Evolutionary conservation across 2,329 filamentous ascomycete genomes (phyloP), one percentile per base, ranked within the genome.

Genomic region (Taxawa tesnikishii): DNA sequence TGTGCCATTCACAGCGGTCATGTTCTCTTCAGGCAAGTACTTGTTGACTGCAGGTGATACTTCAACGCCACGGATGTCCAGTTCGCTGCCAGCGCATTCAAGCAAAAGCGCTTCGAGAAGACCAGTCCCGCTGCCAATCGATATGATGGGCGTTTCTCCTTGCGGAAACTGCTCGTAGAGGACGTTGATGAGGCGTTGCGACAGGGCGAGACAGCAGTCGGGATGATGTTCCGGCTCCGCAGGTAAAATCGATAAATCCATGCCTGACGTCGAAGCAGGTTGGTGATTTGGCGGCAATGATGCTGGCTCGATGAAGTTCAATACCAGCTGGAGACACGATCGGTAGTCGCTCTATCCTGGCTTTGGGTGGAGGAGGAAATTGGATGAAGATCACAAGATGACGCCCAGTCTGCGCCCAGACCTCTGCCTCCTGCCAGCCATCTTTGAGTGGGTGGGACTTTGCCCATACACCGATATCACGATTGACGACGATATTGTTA

Each of bases 71-170:
- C 56, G 42, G 3, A 70, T 36, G 12, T 53, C 42, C 8, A 56
- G 29, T 3, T 39, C 27, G 3, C 41, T 35, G 17, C 51, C 27
- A 14, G 31, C 36, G 9, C 47, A 29, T 12, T 52, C 34, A 15
- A 68, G 47, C 3, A 63, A 45, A 5, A 63, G 41, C 2, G 53
- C 53, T 49, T 70, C 68, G 11, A 72, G 53, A 6, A 70, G 53
- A 15, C 68, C 68, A 26, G 52, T 62, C 28, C 68, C 68, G 39
- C 60, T 61, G 34, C 68, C 67, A 29, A 71, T 56, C 2, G 62
- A 66, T 24, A 67, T 44, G 10, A 32, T 39, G 9, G 51, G 34
- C 23, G 34, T 34, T 4, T 48, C 47, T 5, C 29, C n/a, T n/a
- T n/a, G 12, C 15, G 4, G 43, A 12, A 40, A 31, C 14, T 31